Conservation (phyloP, 192 early-diverging fungal species). For the Podochytrium sp. region DNA sequence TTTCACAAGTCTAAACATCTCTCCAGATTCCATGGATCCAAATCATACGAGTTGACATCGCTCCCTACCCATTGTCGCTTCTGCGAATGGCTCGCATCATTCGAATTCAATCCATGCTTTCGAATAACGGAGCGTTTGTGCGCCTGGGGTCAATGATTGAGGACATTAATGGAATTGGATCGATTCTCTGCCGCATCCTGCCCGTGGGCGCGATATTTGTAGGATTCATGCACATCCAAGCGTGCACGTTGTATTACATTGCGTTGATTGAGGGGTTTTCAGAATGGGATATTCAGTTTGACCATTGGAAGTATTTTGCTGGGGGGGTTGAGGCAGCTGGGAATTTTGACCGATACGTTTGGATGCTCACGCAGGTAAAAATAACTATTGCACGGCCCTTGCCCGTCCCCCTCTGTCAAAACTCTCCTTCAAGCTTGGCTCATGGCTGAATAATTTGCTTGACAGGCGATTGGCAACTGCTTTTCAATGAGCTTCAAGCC, state of each 20-base stretch:
- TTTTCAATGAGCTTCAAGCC: constrained; percentile 8
- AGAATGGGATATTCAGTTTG: neutral
- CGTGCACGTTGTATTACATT: constrained; percentile 10
- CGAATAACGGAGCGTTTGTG: neutral
- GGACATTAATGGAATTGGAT: neutral
- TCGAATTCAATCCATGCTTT: neutral
- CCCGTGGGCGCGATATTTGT: neutral
- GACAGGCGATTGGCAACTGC: neutral
- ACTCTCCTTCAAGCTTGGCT: too few species aligned
- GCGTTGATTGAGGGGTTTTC: neutral
- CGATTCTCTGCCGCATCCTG: constrained; percentile 1
- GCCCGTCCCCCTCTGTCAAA: neutral
- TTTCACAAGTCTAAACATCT: neutral
- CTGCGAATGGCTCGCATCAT: neutral
- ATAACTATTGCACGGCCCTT: neutral
- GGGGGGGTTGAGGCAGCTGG: neutral
- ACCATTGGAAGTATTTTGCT: constrained; percentile 4
- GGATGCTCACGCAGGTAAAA: constrained; percentile 18
- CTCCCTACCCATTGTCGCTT: neutral
- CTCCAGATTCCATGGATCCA: constrained; percentile 7
- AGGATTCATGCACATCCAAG: constrained; percentile 12
- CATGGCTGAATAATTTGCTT: too few species aligned
- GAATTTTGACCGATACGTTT: neutral
- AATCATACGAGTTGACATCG: neutral
- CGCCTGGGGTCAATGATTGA: neutral